Evolutionary conservation across 257 asterid species (phyloP), one percentile per base, ranked within the genome.

Genomic region (Hygrophila difformis): DNA sequence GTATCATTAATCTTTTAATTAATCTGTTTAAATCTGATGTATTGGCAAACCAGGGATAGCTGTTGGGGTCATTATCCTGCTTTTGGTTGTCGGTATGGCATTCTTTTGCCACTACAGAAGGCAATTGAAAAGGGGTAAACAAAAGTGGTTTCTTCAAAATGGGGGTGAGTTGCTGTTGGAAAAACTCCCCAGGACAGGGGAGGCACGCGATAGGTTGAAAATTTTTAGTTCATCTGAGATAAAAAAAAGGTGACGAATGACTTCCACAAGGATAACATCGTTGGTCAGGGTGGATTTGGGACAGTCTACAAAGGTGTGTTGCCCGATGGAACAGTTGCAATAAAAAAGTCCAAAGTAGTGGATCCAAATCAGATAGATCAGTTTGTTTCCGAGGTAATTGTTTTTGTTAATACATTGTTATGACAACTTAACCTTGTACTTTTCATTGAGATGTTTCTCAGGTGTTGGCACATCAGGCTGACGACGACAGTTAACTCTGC

Each of bases 351-450:
- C 2, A 64, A 39, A 23, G 8, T 11, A 8, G 50, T 64, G 1
- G 60, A 57, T 33, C 51, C 52, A 8, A 44, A 15, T 14, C 76
- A 61, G 15, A 35, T 61, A 7, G 72, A 63, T 23, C 79, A 72
- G 34, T 72, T 67, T 45, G 49, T 60, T 15, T 63, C 67, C 48
- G 75, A 72, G 57, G 55, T 63, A 2, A 40, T 63, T 15, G 44
- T 72, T 4, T n/a, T n/a, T n/a, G n/a, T n/a, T n/a, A n/a, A n/a
- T n/a, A n/a, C n/a, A n/a, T n/a, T n/a, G n/a, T n/a, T n/a, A n/a
- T n/a, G n/a, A n/a, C n/a, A n/a, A n/a, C n/a, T n/a, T n/a, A n/a
- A n/a, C n/a, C n/a, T n/a, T n/a, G n/a, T n/a, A n/a, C n/a, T n/a
- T n/a, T n/a, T n/a, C n/a, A n/a, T n/a, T n/a, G n/a, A n/a, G n/a